Evolutionary conservation across 78 protist genomes (phyloP), one percentile per base, ranked within the genome.

Genomic region (Dictyostelium discoideum): DNA sequence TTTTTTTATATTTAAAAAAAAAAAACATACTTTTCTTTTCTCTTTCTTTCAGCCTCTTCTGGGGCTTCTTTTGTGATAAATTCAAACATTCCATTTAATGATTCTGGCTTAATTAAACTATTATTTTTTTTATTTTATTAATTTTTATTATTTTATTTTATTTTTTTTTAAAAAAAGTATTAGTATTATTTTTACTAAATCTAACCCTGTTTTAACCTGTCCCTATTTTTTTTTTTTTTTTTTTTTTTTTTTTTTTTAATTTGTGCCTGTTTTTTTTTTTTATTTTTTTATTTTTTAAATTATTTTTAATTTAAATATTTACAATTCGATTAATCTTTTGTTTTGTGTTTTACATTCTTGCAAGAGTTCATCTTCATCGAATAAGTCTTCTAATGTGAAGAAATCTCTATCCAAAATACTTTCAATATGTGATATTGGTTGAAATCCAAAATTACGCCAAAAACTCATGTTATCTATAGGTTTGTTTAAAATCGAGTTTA

Each of bases 381-480:
- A 92, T 18, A 96, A 94, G 37, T 92, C 92, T 22, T 87, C 96
- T 9, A 96, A 83, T 14, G 87, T 87, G 96, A 48, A 96, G 57
- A 42, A 54, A 63, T 92, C 93, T 18, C 96, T 50, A 29, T 96
- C 97, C 72, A 96, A 69, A 10, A 96, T 92, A 67, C 85, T 67
- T 87, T 96, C 97, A 26, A 96, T 85, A n/a, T 93, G 96, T 65
- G 97, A 92, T 50, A 81, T 89, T 50, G 96, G 89, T 40, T 92
- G 92, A 86, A 96, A 96, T 18, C 97, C 97, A 44, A 96, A 96
- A 44, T 60, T 92, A 80, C 93, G 92, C 97, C 97, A 96, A 87
- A 96, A 96, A 79, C 97, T 95, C 97, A 95, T 95, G 87, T 80
- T 78, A 57, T 74, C 86, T 89, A 32, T 44, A 50, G 69, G 69